Base-by-base conservation (phyloP, 495 filamentous ascomycete species). In the Aspergillus affinis region DNA sequence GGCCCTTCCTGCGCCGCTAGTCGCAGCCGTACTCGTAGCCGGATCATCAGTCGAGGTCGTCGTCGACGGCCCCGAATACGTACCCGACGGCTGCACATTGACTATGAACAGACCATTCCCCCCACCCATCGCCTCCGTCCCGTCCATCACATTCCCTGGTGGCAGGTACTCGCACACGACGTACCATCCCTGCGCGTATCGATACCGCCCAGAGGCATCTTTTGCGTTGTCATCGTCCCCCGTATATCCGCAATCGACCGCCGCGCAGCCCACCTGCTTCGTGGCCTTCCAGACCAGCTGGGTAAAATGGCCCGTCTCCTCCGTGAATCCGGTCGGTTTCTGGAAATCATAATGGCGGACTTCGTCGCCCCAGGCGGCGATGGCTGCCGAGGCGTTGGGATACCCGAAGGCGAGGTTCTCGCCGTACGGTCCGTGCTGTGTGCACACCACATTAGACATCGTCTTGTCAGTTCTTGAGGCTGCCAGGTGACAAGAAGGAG, bases 161-260 rank as follows among this genome's bases (percentile, higher is more conserved):
- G 88, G 90, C 63, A 70, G 83, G 72, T 94, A 96, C 76, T 93
- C 89, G 72, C 91, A 96, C 17, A 89, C 90, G 23, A 94, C 76
- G 68, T 83, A 90, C 87, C 86, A 92, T 7, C 88, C 86, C 26
- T 79, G 75, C 10, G 79, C 80, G 20, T 30, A 65, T 52, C 41
- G 32, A 12, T 32, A 27, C 3, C 60, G 50, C 15, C 61, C 61
- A 5, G 48, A 54, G 27, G 36, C 65, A 50, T 67, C 30, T 29
- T 55, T 48, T 44, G 21, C 53, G n/a, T 65, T 61, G 15, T 8
- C 62, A 15, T 8, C 15, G 13, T 46, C 51, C 19, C 17, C 20
- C 13, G 48, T 48, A 19, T 74, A 75, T 20, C 76, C 80, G 58
- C 90, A 93, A 58, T 84, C 69, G 56, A 77, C 71, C 48, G 81